Conservation (phyloP, 306 rosid genomes). For the Mucuna pruriens region DNA sequence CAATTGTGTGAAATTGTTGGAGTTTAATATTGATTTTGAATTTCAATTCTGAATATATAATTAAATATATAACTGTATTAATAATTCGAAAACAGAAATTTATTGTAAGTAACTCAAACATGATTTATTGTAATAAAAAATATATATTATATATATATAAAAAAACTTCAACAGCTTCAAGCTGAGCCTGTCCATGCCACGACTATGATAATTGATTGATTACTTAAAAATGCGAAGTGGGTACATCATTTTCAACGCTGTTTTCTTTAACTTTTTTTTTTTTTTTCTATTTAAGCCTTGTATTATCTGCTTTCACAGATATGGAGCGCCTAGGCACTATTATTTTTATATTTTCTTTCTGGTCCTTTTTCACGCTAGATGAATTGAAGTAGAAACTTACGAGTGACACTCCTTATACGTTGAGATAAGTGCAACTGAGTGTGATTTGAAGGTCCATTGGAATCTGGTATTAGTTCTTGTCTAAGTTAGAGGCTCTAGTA, state of each 20-base stretch:
- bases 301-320: slow-evolving; percentile 36
- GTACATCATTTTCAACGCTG: slow-evolving; percentile 46
- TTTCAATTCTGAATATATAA: too few relatives aligned
- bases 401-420: slow-evolving; percentile 9
- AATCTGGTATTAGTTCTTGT: slow-evolving; percentile 54
- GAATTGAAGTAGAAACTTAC: slow-evolving; percentile 20
- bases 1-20: too few relatives aligned
- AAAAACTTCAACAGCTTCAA: slow-evolving; percentile 15
- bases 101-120: too few relatives aligned
- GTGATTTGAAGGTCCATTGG: slow-evolving; percentile 14
- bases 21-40: too few relatives aligned
- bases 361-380: not conserved
- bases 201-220: slow-evolving; percentile 24
- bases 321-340: not conserved
- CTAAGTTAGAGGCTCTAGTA: slow-evolving; percentile 24
- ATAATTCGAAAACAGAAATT: too few relatives aligned
- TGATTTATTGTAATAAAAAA: too few relatives aligned
- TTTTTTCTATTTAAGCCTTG: slow-evolving; percentile 27
- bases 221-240: slow-evolving; percentile 35
- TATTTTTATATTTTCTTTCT: not conserved
- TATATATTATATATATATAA: too few relatives aligned
- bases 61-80: too few relatives aligned
- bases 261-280: not conserved
- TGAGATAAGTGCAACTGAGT: slow-evolving; percentile 29
- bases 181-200: slow-evolving; percentile 23